These are phyloP conservation scores for Neofusicoccum sp. DNA, from an alignment of 2,329 filamentous ascomycete genomes.

Conservation along the genomic window DNA sequence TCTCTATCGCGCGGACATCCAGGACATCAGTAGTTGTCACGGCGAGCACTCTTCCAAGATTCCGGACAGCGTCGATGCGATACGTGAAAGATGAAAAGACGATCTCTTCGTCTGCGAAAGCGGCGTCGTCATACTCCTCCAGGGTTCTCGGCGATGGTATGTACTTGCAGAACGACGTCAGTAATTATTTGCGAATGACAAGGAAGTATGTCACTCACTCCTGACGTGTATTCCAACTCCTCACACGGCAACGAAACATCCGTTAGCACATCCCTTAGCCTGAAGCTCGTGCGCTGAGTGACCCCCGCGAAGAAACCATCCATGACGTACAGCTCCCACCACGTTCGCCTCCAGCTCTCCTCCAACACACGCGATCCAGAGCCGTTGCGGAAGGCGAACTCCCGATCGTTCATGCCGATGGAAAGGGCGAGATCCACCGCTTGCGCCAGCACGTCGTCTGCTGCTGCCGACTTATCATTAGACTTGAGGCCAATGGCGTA, in stretches of 20 bases:
- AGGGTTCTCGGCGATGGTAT: constrained; percentile 54
- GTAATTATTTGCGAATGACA: background rate
- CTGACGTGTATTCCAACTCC: constrained; percentile 66
- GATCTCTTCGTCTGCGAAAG: constrained; percentile 71
- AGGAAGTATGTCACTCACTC: constrained; percentile 30
- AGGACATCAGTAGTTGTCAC: constrained; percentile 38
- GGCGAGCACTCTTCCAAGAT: constrained; percentile 75
- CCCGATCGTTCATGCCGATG: constrained; percentile 71
- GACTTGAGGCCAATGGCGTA: constrained; percentile 79
- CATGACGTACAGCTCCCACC: constrained; percentile 85
- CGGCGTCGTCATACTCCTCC: constrained; percentile 73
- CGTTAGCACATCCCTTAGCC: constrained; percentile 66
- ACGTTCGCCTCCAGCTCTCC: constrained; percentile 84
- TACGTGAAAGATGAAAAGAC: constrained; percentile 85
- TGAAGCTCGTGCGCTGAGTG: constrained; percentile 70
- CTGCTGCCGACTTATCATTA: constrained; percentile 69
- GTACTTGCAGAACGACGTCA: constrained; percentile 27
- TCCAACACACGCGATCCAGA: constrained; percentile 68
- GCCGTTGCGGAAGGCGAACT: constrained; percentile 67
- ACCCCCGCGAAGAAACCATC: constrained; percentile 85
- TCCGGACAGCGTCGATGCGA: constrained; percentile 77
- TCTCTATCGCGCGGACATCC: constrained; percentile 52
- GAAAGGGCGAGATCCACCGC: constrained; percentile 74
- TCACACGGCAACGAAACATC: constrained; percentile 81
- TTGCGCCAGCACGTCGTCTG: constrained; percentile 66